Conservation (phyloP, 2,329 filamentous ascomycete genomes). For the Myriosclerotinia curreyana region DNA sequence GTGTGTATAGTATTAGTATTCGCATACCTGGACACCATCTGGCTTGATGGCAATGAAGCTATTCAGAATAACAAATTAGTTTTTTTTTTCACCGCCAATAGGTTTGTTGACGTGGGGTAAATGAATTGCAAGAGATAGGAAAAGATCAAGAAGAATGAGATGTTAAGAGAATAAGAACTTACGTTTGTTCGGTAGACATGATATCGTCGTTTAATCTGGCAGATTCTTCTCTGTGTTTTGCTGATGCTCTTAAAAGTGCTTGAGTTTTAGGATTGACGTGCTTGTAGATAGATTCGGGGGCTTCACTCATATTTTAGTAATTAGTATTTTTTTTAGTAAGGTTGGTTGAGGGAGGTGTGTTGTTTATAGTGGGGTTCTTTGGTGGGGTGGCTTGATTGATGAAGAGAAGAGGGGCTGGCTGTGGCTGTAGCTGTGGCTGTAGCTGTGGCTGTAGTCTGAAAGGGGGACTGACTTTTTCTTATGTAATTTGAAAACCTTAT, state of each 20-base stretch:
- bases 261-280: conserved; percentile 49
- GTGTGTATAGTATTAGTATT: neutral
- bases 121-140: neutral
- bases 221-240: conserved; percentile 38
- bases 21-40: conserved; percentile 91
- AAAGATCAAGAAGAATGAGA: conserved; percentile 3
- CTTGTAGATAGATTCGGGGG: conserved; percentile 44
- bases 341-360: conserved; percentile 22
- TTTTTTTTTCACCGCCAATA: conserved; percentile 34
- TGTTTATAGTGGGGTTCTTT: conserved; percentile 27
- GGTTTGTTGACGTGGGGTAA: conserved; percentile 16
- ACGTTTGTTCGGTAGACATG: conserved; percentile 83
- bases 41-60: conserved; percentile 99
- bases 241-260: conserved; percentile 42
- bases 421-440: too few relatives aligned
- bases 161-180: conserved; percentile 31
- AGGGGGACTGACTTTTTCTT: too few relatives aligned
- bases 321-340: too few relatives aligned
- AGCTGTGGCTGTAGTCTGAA: too few relatives aligned
- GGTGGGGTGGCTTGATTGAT: conserved; percentile 19
- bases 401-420: neutral
- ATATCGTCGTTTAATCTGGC: conserved; percentile 44
- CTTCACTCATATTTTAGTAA: conserved; percentile 30
- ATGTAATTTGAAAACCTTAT: too few relatives aligned
- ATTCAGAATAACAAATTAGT: conserved; percentile 35